Evolutionary conservation across 345 rosid species (phyloP).

Genomic region (Noccaea caerulescens): DNA sequence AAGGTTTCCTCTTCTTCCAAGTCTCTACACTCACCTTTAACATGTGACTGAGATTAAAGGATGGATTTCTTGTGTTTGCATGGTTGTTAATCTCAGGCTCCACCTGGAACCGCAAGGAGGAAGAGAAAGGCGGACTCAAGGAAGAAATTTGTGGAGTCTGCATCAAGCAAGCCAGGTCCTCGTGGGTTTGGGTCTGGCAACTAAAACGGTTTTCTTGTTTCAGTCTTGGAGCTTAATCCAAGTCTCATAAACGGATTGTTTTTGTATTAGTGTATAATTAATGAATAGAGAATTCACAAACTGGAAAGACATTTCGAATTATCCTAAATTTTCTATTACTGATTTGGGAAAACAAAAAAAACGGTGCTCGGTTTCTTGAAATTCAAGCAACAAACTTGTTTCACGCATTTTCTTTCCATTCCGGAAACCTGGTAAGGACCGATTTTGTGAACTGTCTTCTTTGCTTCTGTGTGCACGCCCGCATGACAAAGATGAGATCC

Average conservation of each 20-base stretch:
- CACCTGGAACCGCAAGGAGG: slow-evolving; percentile 92
- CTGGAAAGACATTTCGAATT: neutral
- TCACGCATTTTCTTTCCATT: neutral
- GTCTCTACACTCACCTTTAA: neutral
- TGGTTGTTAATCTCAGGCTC: slow-evolving; percentile 51
- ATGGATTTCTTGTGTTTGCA: slow-evolving; percentile 9
- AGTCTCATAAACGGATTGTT: slow-evolving; percentile 2
- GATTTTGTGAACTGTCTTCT: neutral
- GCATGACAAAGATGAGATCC: neutral
- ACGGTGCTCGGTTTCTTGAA: neutral
- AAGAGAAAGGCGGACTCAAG: slow-evolving; percentile 70
- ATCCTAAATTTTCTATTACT: neutral
- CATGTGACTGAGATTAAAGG: slow-evolving; percentile 29
- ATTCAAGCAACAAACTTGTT: neutral
- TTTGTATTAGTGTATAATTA: slow-evolving; percentile 1
- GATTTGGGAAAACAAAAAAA: neutral
- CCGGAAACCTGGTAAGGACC: too few relatives aligned
- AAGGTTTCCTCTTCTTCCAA: slow-evolving; percentile 56
- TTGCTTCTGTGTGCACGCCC: neutral
- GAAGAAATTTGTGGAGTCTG: slow-evolving; percentile 61
- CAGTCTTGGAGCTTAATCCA: neutral
- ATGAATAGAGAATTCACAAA: neutral
- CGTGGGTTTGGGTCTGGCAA: slow-evolving; percentile 78
- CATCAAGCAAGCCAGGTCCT: slow-evolving; percentile 66
- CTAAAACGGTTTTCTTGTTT: slow-evolving; percentile 30